These are phyloP conservation scores for Phytophthora lateralis DNA, from an alignment of 352 stramenopile genomes.

Conservation along the genomic window DNA sequence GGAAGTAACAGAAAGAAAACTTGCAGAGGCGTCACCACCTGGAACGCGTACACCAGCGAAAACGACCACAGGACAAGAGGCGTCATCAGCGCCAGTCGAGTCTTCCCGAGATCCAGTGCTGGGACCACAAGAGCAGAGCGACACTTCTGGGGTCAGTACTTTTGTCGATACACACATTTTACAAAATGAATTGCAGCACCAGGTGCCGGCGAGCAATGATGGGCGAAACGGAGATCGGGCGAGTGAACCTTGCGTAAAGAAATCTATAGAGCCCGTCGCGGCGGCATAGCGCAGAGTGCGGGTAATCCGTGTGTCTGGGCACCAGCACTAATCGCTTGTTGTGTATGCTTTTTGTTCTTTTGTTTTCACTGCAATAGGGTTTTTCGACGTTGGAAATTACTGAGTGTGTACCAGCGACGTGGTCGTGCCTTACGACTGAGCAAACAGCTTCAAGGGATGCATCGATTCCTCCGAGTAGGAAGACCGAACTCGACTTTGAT, in stretches of 20 bases:
- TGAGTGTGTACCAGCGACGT: conserved; percentile 2
- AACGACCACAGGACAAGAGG: conserved; percentile 7
- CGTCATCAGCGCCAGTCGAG: background rate
- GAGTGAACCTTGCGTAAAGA: conserved; percentile 39
- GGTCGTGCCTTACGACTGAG: background rate
- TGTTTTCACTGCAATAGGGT: conserved; percentile 27
- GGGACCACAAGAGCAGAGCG: conserved; percentile 9
- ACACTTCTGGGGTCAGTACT: conserved; percentile 42
- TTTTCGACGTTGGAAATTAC: conserved; percentile 2
- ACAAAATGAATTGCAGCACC: conserved; percentile 24
- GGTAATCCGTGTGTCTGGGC: conserved; percentile 28
- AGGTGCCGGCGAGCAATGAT: conserved; percentile 33
- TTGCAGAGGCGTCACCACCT: conserved; percentile 3
- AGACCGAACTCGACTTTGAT: conserved; percentile 25
- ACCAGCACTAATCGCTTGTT: conserved; percentile 40
- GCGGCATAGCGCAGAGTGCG: conserved; percentile 29
- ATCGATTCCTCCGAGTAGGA: conserved; percentile 1
- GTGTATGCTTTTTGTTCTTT: conserved; percentile 34
- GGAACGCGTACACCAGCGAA: background rate
- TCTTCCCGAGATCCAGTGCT: background rate
- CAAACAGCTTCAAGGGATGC: background rate
- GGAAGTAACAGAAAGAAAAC: conserved; percentile 8
- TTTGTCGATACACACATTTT: conserved; percentile 30
- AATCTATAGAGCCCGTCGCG: conserved; percentile 40
- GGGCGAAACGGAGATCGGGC: conserved; percentile 29